Evolutionary conservation across 805 yeast species (phyloP).

Genomic region (Blastobotrys terrestris): DNA sequence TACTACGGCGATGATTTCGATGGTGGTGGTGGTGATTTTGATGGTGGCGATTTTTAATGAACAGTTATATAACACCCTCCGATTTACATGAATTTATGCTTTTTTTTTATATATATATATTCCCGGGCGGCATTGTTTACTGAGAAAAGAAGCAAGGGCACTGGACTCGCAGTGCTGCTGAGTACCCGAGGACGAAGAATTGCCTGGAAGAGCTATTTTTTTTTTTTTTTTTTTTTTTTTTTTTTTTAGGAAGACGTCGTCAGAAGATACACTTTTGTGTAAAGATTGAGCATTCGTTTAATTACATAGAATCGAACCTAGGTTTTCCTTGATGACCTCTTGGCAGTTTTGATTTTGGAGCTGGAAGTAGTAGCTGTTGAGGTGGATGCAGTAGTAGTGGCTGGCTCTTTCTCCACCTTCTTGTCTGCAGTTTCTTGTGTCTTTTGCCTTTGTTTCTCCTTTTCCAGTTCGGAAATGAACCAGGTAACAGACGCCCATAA

Average conservation of each 20-base stretch:
- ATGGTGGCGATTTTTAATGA: conserved; percentile 24
- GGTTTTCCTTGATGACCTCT: neutral
- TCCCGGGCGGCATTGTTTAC: too few species aligned
- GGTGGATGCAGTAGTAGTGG: too few species aligned
- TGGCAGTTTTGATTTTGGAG: neutral
- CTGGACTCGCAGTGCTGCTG: too few species aligned
- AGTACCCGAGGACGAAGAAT: too few species aligned
- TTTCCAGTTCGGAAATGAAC: conserved; percentile 69
- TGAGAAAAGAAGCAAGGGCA: too few species aligned
- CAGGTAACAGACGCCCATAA: conserved; percentile 81
- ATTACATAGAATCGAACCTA: too few species aligned
- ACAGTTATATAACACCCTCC: neutral
- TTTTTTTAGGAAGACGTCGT: too few species aligned
- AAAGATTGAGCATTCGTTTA: too few species aligned
- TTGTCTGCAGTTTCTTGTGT: conserved; percentile 13
- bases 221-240: too few species aligned
- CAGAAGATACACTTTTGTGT: too few species aligned
- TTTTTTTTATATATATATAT: too few species aligned
- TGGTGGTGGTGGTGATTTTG: conserved; percentile 32
- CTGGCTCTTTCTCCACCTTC: neutral
- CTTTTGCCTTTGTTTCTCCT: conserved; percentile 29
- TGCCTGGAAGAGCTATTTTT: too few species aligned
- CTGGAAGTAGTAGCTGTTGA: neutral
- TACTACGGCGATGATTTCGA: conserved; percentile 30
- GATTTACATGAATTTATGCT: neutral